These are phyloP conservation scores for Zygotorulaspora danielsina DNA, from an alignment of 805 yeast species.

Conservation along the genomic window DNA sequence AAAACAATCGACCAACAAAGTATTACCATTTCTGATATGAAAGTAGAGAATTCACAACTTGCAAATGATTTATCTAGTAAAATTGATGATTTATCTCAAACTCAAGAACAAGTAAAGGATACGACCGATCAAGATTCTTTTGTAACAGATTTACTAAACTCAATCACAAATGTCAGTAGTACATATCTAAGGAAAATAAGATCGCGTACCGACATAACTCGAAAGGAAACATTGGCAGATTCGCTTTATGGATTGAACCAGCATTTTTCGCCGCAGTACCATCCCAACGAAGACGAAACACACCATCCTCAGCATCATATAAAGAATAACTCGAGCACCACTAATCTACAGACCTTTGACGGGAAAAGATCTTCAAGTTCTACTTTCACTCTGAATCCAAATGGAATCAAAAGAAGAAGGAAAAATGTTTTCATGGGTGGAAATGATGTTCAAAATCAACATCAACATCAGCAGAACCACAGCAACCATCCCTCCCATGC, in stretches of 20 bases:
- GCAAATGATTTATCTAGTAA: conserved; percentile 6
- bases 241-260: conserved; percentile 3
- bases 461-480: not conserved
- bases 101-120: conserved; percentile 5
- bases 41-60: conserved; percentile 9
- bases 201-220: conserved; percentile 6
- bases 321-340: conserved; percentile 5
- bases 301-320: conserved; percentile 5
- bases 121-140: conserved; percentile 19
- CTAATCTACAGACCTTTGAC: conserved; percentile 5
- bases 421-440: conserved; percentile 5
- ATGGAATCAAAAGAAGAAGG: conserved; percentile 32
- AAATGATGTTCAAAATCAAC: not conserved
- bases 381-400: conserved; percentile 32
- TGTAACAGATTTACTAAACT: conserved; percentile 28
- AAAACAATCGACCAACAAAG: conserved; percentile 25
- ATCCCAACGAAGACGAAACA: not conserved
- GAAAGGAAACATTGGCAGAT: not conserved
- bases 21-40: conserved; percentile 13
- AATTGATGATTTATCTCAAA: conserved; percentile 7
- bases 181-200: conserved; percentile 24
- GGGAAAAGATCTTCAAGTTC: conserved; percentile 8
- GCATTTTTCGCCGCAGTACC: not conserved
- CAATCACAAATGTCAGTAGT: conserved; percentile 30
- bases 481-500: not conserved